A percentile compares a stretch with the other conserved stretches of the same genome.
These are phyloP conservation scores for Peronospora tabacina DNA, from an alignment of 352 stramenopile species.

Conservation along the genomic window DNA sequence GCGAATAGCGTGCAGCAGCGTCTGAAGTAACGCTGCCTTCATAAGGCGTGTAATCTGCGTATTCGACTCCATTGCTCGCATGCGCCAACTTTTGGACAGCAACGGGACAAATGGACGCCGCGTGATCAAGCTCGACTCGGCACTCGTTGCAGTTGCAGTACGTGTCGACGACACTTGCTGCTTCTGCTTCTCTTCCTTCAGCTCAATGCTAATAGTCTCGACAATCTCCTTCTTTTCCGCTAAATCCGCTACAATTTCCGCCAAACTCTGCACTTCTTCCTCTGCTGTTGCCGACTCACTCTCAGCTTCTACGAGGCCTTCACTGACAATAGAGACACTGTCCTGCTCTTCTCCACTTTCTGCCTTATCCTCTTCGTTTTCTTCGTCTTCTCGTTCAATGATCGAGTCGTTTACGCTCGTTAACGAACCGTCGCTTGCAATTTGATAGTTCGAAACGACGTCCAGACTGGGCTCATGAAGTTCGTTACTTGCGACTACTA, in stretches of 20 bases:
- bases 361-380: conserved; percentile 4
- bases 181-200: conserved; percentile 17
- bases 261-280: conserved; percentile 14
- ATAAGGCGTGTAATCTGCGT: conserved; percentile 65
- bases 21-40: conserved; percentile 79
- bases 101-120: conserved; percentile 43
- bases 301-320: conserved; percentile 11
- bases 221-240: conserved; percentile 3
- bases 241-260: conserved; percentile 9
- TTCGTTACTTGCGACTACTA: neutral
- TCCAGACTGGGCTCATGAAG: conserved; percentile 5
- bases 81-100: conserved; percentile 39
- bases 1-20: conserved; percentile 73
- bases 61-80: conserved; percentile 50
- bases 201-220: neutral
- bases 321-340: neutral
- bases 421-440: conserved; percentile 14
- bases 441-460: conserved; percentile 7
- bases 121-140: conserved; percentile 14
- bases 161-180: conserved; percentile 3
- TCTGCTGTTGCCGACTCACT: conserved; percentile 15
- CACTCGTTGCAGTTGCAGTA: conserved; percentile 23
- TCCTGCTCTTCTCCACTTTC: conserved; percentile 18
- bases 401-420: conserved; percentile 11
- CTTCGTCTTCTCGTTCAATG: conserved; percentile 9